phyloP scores from a whole-genome alignment of 73 alveolate genomes.

The Paramecium biaurelia region DNA sequence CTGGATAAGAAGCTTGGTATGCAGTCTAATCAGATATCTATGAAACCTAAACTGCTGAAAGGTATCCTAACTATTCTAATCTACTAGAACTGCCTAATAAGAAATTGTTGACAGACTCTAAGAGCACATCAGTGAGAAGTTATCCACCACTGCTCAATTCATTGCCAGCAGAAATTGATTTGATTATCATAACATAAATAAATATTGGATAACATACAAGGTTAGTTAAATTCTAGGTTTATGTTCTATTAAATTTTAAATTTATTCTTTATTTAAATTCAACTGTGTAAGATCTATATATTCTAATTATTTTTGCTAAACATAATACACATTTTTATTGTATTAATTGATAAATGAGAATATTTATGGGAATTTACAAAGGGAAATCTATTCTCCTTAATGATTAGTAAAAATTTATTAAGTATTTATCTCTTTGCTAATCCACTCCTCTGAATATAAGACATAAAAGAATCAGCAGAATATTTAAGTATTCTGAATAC shows the following conservation, averaged over 20 bases:
- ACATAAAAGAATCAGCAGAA: too few species aligned
- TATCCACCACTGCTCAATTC: conserved; percentile 44
- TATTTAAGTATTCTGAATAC: too few species aligned
- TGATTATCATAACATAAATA: conserved; percentile 16
- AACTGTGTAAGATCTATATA: neutral
- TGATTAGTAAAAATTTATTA: too few species aligned
- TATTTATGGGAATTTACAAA: too few species aligned
- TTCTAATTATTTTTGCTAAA: too few species aligned
- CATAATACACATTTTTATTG: too few species aligned
- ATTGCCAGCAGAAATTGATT: conserved; percentile 51
- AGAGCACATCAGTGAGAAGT: conserved; percentile 58
- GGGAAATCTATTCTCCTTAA: too few species aligned
- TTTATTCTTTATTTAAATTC: neutral
- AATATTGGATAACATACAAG: conserved; percentile 2
- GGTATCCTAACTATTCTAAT: neutral
- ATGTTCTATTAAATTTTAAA: neutral
- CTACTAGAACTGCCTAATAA: conserved; percentile 11
- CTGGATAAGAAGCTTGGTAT: conserved; percentile 22
- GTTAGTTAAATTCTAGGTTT: neutral
- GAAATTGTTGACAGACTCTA: conserved; percentile 56
- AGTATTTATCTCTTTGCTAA: too few species aligned
- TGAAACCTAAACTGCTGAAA: conserved; percentile 49
- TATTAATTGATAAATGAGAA: too few species aligned
- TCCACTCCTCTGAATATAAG: too few species aligned
- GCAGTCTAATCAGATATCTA: conserved; percentile 8